Conservation (phyloP, 129 eudicot species). For the Helianthus tuberosus region DNA sequence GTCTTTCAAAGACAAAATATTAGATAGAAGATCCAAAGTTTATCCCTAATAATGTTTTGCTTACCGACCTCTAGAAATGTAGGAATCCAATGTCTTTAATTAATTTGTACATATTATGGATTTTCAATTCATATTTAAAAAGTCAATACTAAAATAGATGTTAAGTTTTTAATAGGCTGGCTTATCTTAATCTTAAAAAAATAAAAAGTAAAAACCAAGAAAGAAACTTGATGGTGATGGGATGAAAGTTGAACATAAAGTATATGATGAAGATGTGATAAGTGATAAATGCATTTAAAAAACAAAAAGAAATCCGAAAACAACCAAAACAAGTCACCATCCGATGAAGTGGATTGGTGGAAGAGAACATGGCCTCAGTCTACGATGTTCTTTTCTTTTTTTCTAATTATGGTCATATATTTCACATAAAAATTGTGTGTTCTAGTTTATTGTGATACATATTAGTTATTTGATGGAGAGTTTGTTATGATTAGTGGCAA, state of each 20-base stretch:
- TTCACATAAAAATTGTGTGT: constrained; percentile 2
- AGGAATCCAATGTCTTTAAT: neutral
- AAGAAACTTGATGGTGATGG: constrained; percentile 29
- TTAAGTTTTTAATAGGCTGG: neutral
- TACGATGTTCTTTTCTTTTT: neutral
- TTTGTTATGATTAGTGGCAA: neutral
- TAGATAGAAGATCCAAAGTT: neutral
- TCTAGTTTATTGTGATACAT: neutral
- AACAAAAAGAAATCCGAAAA: constrained; percentile 23
- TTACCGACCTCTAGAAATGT: neutral
- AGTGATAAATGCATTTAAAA: constrained; percentile 17
- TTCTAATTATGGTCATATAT: neutral
- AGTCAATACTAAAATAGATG: neutral
- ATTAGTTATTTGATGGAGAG: neutral
- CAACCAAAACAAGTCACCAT: constrained; percentile 32
- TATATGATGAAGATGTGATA: constrained; percentile 35
- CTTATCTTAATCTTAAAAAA: neutral
- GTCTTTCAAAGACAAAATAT: neutral
- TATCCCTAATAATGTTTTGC: neutral
- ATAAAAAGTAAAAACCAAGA: neutral
- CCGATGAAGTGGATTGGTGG: constrained; percentile 18
- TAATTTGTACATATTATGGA: neutral
- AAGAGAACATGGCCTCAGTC: constrained; percentile 35
- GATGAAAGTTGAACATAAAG: constrained; percentile 36
- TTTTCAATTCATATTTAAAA: neutral